Evolutionary conservation across 169 alveolate species (phyloP).

Genomic region (Cardiosporidium cionae): DNA sequence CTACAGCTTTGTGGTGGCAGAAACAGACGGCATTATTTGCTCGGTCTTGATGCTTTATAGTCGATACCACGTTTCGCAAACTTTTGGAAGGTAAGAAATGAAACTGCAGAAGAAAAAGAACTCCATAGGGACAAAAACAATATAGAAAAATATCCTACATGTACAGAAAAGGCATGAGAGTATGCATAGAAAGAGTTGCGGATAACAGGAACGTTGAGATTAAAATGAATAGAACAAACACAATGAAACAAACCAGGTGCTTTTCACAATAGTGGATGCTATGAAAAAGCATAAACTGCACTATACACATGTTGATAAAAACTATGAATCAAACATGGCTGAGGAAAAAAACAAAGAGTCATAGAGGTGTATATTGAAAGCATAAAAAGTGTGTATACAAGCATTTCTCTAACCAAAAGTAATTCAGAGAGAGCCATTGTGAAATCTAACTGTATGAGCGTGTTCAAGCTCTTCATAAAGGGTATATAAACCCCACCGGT

Average conservation of each 20-base stretch:
- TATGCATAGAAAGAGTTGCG: background rate
- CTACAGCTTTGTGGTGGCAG: conserved; percentile 70
- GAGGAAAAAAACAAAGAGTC: no score
- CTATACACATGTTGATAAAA: no score
- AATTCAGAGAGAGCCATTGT: background rate
- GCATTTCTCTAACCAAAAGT: background rate
- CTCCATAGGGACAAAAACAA: background rate
- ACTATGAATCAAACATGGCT: no score
- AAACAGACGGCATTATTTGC: conserved; percentile 67
- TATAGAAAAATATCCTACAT: background rate
- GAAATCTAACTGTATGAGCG: background rate
- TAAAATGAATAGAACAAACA: no score
- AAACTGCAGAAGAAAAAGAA: conserved; percentile 35
- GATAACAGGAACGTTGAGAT: no score
- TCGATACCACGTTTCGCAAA: conserved; percentile 53
- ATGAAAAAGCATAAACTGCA: no score
- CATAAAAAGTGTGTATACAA: no score
- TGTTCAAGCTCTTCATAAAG: background rate
- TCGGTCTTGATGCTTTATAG: conserved; percentile 55
- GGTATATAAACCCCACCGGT: conserved; percentile 3
- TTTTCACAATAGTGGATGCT: no score
- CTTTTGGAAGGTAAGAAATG: conserved; percentile 63
- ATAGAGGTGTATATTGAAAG: no score
- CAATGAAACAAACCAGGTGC: no score
- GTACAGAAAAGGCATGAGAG: background rate